Percentiles rank a stretch among this genome's conserved stretches.
phyloP scores from a whole-genome alignment of 2,329 filamentous ascomycete genomes.

The Paecilomyces dactylethromorphus region DNA sequence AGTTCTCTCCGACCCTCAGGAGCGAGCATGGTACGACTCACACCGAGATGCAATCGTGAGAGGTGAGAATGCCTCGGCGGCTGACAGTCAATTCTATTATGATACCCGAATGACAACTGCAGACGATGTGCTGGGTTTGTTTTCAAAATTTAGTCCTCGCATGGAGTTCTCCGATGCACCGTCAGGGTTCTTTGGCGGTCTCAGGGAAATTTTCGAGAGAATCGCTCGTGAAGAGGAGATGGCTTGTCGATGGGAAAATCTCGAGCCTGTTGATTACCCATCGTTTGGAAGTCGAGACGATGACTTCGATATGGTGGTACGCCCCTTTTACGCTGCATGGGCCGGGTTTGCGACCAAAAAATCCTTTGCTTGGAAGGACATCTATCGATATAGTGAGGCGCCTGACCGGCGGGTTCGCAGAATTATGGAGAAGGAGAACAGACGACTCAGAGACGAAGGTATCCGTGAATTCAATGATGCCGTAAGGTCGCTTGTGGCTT shows the following conservation, averaged over 20 bases:
- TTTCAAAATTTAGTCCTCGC: conserved; percentile 71
- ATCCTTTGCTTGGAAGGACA: conserved; percentile 82
- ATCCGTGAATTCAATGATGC: conserved; percentile 88
- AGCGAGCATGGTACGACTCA: conserved; percentile 95
- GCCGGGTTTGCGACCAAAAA: conserved; percentile 75
- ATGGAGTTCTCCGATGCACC: conserved; percentile 75
- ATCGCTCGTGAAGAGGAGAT: conserved; percentile 73
- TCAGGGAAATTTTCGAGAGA: conserved; percentile 70
- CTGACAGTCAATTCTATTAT: conserved; percentile 51
- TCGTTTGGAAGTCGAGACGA: conserved; percentile 75
- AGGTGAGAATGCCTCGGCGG: conserved; percentile 42
- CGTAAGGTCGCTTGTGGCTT: conserved; percentile 76
- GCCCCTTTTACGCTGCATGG: conserved; percentile 77
- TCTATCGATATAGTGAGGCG: conserved; percentile 74
- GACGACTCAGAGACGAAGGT: conserved; percentile 71
- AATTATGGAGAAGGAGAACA: conserved; percentile 93
- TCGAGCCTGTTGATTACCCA: conserved; percentile 62
- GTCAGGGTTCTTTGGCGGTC: conserved; percentile 75
- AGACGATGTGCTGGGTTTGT: conserved; percentile 69
- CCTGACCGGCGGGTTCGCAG: conserved; percentile 77
- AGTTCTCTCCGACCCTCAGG: conserved; percentile 90
- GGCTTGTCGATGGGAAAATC: conserved; percentile 62
- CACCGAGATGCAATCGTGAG: conserved; percentile 79
- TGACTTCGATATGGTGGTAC: conserved; percentile 67
- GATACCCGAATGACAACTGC: conserved; percentile 72